These are phyloP conservation scores for Aspergillus tubingensis DNA, from an alignment of 2,329 filamentous ascomycete species.

Conservation along the genomic window DNA sequence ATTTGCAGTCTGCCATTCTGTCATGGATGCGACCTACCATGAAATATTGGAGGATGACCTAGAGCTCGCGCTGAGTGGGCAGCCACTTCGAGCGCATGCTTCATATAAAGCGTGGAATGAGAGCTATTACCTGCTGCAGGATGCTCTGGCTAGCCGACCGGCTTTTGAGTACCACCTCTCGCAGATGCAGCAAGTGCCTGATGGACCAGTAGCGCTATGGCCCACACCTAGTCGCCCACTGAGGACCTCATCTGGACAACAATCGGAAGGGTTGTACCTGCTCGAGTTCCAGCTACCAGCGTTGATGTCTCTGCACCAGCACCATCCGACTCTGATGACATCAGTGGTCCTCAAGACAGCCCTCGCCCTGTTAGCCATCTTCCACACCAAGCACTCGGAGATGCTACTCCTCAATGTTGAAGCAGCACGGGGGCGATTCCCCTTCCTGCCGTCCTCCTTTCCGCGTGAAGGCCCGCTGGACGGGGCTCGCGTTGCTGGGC, in stretches of 20 bases:
- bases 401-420: neutral
- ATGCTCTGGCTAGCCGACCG: neutral
- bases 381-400: neutral
- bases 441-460: neutral
- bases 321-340: neutral
- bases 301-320: neutral
- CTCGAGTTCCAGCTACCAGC: neutral
- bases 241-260: neutral
- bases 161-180: neutral
- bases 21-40: neutral
- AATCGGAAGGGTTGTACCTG: neutral
- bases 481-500: neutral
- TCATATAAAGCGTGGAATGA: neutral
- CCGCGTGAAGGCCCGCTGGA: neutral
- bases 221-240: neutral
- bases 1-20: neutral
- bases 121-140: neutral
- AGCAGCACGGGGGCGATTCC: neutral
- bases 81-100: neutral
- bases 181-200: neutral
- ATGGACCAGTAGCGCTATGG: neutral
- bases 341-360: neutral
- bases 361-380: neutral
- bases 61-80: neutral
- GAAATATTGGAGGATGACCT: neutral